Evolutionary conservation across 768 basidiomycete genomes (phyloP).

Genomic region (Nidularia pulvinata): DNA sequence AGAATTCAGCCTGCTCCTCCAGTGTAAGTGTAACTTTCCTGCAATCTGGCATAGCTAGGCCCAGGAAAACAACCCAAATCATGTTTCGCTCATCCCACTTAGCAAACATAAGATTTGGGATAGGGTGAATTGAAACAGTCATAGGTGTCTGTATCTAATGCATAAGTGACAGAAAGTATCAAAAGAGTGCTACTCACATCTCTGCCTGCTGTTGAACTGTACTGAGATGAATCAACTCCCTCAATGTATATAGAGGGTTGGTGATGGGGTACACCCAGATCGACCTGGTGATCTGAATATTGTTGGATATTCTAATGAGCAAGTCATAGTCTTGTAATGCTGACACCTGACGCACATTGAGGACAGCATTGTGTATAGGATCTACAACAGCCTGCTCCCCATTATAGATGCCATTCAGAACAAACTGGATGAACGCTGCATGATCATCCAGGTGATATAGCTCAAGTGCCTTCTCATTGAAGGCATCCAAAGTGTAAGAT

Average conservation of each 20-base stretch:
- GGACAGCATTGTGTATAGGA: conserved; percentile 7
- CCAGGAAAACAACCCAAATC: not conserved
- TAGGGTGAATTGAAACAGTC: not conserved
- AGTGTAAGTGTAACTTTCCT: not conserved
- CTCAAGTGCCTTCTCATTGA: no score
- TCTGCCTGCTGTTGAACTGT: conserved; percentile 1
- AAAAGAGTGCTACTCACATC: conserved; percentile 3
- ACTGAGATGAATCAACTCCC: conserved; percentile 12
- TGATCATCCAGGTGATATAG: no score
- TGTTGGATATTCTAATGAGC: conserved; percentile 13
- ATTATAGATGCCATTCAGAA: conserved; percentile 8
- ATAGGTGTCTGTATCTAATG: no score
- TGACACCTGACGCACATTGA: not conserved
- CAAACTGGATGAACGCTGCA: no score
- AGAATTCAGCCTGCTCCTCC: not conserved
- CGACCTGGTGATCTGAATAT: conserved; percentile 1
- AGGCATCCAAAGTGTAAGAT: no score
- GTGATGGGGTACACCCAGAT: conserved; percentile 11
- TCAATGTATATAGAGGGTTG: conserved; percentile 10
- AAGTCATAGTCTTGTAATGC: conserved; percentile 15
- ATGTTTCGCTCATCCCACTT: not conserved
- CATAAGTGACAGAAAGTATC: no score
- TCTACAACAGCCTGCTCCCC: conserved; percentile 8
- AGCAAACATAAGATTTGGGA: not conserved
- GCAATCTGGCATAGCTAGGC: not conserved